phyloP scores from a whole-genome alignment of 2,329 filamentous ascomycete species.

The Rutstroemia sydowiana region DNA sequence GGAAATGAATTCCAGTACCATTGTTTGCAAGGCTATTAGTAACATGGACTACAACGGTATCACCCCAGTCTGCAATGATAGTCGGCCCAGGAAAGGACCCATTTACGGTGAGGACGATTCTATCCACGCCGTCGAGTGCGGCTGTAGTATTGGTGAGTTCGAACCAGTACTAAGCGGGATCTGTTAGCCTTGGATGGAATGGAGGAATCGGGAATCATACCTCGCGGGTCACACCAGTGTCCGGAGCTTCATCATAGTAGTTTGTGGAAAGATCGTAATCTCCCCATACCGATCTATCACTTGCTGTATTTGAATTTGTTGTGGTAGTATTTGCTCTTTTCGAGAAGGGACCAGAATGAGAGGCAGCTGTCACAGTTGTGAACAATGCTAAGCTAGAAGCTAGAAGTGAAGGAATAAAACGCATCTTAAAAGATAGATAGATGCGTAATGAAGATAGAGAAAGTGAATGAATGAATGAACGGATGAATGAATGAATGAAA shows the following conservation, averaged over 20 bases:
- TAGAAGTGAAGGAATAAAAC: background rate
- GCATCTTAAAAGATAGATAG: background rate
- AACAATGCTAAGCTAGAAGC: background rate
- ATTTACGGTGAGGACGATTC: constrained; percentile 26
- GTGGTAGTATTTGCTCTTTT: background rate
- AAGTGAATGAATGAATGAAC: background rate
- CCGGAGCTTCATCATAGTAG: constrained; percentile 29
- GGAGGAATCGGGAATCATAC: constrained; percentile 8
- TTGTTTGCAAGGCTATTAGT: constrained; percentile 26
- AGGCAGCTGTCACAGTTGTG: background rate
- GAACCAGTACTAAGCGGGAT: constrained; percentile 12
- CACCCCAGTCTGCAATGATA: constrained; percentile 31
- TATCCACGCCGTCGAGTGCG: constrained; percentile 25
- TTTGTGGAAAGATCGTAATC: constrained; percentile 39
- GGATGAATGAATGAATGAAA: too few relatives aligned
- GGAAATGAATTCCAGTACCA: constrained; percentile 35
- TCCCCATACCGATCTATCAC: constrained; percentile 33
- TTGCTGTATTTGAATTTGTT: constrained; percentile 3
- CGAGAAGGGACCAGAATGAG: background rate
- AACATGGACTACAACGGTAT: constrained; percentile 28
- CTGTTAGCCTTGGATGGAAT: background rate
- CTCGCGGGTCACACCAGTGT: constrained; percentile 40
- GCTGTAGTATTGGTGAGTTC: constrained; percentile 12
- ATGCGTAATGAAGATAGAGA: background rate
- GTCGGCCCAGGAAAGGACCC: constrained; percentile 27